These are phyloP conservation scores for Penicillium odoratum DNA, from an alignment of 495 filamentous ascomycete genomes.

Conservation along the genomic window DNA sequence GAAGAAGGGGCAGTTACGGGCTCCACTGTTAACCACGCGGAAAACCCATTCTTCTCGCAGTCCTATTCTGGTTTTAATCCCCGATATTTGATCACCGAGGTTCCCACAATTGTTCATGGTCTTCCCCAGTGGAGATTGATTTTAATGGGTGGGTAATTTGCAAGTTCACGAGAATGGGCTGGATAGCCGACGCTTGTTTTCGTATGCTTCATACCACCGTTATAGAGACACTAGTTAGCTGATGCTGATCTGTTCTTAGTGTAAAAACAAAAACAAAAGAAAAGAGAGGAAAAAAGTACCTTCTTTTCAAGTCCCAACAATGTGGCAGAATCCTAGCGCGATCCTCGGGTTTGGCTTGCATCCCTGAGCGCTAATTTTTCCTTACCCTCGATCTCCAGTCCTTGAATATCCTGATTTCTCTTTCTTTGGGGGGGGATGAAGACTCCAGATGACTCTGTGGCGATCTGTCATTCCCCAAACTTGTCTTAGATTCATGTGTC, in stretches of 20 bases:
- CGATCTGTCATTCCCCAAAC: slow-evolving; percentile 1
- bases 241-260: slow-evolving; percentile 2
- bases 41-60: not conserved
- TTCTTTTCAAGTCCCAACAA: not conserved
- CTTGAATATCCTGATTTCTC: not conserved
- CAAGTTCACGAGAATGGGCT: not conserved
- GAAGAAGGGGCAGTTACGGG: not conserved
- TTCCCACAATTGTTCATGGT: slow-evolving; percentile 2
- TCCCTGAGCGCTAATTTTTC: not conserved
- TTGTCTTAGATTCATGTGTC: slow-evolving; percentile 20
- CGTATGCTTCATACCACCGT: not conserved
- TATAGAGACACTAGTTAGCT: not conserved
- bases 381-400: not conserved
- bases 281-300: not conserved
- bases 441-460: not conserved
- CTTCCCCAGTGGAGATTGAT: not conserved
- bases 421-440: not conserved
- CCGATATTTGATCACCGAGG: slow-evolving; percentile 1
- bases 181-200: not conserved
- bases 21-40: slow-evolving; percentile 3
- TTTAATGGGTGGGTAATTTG: not conserved
- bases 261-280: not conserved
- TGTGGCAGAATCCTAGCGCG: not conserved
- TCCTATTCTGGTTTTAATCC: not conserved
- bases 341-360: slow-evolving; percentile 1